Evolutionary conservation across 169 alveolate genomes (phyloP), one percentile per base, ranked within the genome.

Genomic region (Babesia divergens): DNA sequence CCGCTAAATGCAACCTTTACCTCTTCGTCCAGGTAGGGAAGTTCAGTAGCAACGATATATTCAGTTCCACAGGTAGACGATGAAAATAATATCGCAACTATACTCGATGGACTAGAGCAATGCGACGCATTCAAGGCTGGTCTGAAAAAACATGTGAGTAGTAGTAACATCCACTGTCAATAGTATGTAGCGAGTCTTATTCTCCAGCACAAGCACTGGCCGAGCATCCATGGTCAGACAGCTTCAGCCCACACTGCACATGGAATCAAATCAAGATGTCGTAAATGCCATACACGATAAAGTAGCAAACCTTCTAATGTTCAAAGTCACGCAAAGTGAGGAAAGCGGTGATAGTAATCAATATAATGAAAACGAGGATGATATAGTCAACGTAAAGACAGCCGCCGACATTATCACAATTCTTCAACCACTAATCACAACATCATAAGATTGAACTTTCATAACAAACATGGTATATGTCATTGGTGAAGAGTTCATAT

Each of bases 151-250:
- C 86, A 77, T 29, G 86, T 77, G 50, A 37, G 81, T 77, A 7
- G 29, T 37, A 31, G 0, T 0, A 20, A 6, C 18, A 1, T 1
- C 4, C 20, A 18, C 34, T 24, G 7, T 9, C 29, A 60, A 37
- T 14, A 28, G 44, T 14, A 1, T 5, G 46, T 84, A 86, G 89
- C 76, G 92, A 22, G 79, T 83, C 32, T 56, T 86, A 82, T 82
- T 83, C 84, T 86, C 86, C 43, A 59, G 56, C 28, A 80, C 88
- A 8, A 56, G 86, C 70, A 67, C 59, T 50, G 92, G 92, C 40
- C 77, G 92, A 35, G 84, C 83, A 42, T 86, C 92, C 65, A 86
- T 86, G 92, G 82, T 82, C 49, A 77, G 88, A 55, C 92, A 86
- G 58, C 80, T 86, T 18, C 82, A 83, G 32, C 92, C 92, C 6